These are phyloP conservation scores for Pyrenopolyporus hunteri DNA, from an alignment of 495 filamentous ascomycete genomes.

Conservation along the genomic window DNA sequence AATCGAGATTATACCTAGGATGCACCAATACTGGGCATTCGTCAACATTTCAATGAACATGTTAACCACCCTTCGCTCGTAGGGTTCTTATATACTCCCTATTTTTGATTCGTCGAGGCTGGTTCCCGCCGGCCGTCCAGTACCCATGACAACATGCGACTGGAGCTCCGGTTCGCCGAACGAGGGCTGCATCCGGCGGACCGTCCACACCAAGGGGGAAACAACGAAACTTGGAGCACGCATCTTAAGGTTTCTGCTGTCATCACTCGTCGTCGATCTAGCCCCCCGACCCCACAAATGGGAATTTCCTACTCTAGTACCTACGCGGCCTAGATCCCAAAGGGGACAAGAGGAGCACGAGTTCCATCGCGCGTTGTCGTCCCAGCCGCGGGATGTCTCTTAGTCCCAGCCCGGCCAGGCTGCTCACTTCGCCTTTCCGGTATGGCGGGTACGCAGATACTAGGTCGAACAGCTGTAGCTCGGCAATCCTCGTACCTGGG, in stretches of 20 bases:
- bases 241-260: slow-evolving; percentile 21
- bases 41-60: slow-evolving; percentile 4
- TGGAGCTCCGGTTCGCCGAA: slow-evolving; percentile 38
- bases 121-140: slow-evolving; percentile 20
- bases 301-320: slow-evolving; percentile 7
- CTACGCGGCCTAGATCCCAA: not conserved
- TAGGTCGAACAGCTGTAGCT: slow-evolving; percentile 13
- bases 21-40: too few species aligned
- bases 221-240: not conserved
- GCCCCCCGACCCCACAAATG: slow-evolving; percentile 23
- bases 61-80: too few species aligned
- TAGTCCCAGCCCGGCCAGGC: not conserved
- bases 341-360: slow-evolving; percentile 15
- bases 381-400: slow-evolving; percentile 25
- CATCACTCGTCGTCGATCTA: slow-evolving; percentile 37
- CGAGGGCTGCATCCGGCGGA: slow-evolving; percentile 34
- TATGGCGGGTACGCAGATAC: slow-evolving; percentile 23
- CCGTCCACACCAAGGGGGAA: slow-evolving; percentile 12
- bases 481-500: slow-evolving; percentile 21
- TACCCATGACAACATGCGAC: slow-evolving; percentile 16
- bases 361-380: slow-evolving; percentile 3
- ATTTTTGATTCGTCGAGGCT: too few species aligned
- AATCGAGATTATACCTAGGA: too few species aligned
- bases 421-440: slow-evolving; percentile 19
- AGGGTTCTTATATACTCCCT: too few species aligned